phyloP scores from a whole-genome alignment of 768 basidiomycete genomes.

The Xanthoconium stramineum region DNA sequence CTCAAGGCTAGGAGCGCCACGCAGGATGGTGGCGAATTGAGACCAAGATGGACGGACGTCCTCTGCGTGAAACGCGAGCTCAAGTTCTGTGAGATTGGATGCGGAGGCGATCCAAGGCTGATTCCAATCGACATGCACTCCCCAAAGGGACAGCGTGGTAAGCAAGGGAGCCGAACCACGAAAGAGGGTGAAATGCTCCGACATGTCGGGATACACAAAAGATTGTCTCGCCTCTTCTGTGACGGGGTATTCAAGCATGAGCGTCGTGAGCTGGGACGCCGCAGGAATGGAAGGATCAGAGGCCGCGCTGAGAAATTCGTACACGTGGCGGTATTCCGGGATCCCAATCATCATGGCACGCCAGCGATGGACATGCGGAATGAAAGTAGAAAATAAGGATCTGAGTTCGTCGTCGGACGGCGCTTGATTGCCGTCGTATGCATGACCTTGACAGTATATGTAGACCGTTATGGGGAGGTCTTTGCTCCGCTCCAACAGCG shows the following conservation, averaged over 20 bases:
- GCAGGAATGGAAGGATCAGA: constrained; percentile 32
- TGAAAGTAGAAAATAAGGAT: constrained; percentile 35
- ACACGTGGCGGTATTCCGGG: constrained; percentile 46
- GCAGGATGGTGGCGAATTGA: too few species aligned
- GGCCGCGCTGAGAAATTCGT: constrained; percentile 40
- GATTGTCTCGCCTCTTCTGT: constrained; percentile 38
- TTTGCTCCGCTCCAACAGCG: constrained; percentile 53
- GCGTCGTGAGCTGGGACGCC: constrained; percentile 47
- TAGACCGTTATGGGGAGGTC: constrained; percentile 50
- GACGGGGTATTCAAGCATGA: constrained; percentile 50
- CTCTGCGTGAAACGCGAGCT: constrained; percentile 59
- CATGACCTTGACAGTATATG: constrained; percentile 40
- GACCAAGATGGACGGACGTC: constrained; percentile 63
- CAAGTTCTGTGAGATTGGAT: constrained; percentile 45
- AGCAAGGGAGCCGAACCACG: constrained; percentile 53
- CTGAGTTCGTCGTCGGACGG: constrained; percentile 22
- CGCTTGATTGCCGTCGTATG: constrained; percentile 17
- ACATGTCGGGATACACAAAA: constrained; percentile 19
- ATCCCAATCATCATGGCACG: constrained; percentile 46
- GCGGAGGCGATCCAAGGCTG: too few species aligned
- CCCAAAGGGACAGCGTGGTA: constrained; percentile 52
- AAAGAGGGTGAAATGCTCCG: constrained; percentile 46
- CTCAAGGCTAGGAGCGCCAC: constrained; percentile 53
- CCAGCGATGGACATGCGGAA: constrained; percentile 56
- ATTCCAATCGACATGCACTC: constrained; percentile 70